phyloP scores from a whole-genome alignment of 2,329 filamentous ascomycete species.

The Ophiostoma populinum region DNA sequence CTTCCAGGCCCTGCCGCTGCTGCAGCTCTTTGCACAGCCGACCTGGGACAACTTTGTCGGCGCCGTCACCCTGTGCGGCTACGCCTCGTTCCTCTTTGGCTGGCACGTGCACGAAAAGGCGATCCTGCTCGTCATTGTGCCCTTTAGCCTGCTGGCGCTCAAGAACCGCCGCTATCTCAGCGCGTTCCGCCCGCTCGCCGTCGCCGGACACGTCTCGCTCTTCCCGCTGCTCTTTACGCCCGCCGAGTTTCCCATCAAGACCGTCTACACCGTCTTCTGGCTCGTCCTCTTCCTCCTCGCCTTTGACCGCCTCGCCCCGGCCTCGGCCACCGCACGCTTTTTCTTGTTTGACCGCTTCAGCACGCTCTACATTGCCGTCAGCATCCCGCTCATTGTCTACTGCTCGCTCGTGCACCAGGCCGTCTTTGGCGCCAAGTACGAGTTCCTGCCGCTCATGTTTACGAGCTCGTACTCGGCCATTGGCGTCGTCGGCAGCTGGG shows the following conservation, averaged over 20 bases:
- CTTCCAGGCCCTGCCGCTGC: slow-evolving; percentile 62
- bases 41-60: slow-evolving; percentile 84
- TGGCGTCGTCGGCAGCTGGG: slow-evolving; percentile 90
- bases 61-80: slow-evolving; percentile 80
- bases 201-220: slow-evolving; percentile 85
- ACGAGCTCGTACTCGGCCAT: slow-evolving; percentile 87
- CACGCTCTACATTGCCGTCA: slow-evolving; percentile 72
- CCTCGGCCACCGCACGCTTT: slow-evolving; percentile 59
- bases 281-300: slow-evolving; percentile 67
- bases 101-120: slow-evolving; percentile 99
- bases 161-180: slow-evolving; percentile 79
- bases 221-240: slow-evolving; percentile 88
- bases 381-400: slow-evolving; percentile 78
- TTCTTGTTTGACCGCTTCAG: slow-evolving; percentile 87
- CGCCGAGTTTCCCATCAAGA: slow-evolving; percentile 87
- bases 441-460: slow-evolving; percentile 94
- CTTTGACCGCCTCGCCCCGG: slow-evolving; percentile 78
- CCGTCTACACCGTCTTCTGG: slow-evolving; percentile 84
- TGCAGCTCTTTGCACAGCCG: slow-evolving; percentile 66
- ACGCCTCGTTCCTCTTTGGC: slow-evolving; percentile 90
- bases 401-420: slow-evolving; percentile 69
- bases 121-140: slow-evolving; percentile 82
- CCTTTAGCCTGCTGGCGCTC: slow-evolving; percentile 82
- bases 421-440: slow-evolving; percentile 66
- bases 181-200: slow-evolving; percentile 79